These are phyloP conservation scores for Sechiopsis laciniata DNA, from an alignment of 306 rosid genomes.

Conservation along the genomic window DNA sequence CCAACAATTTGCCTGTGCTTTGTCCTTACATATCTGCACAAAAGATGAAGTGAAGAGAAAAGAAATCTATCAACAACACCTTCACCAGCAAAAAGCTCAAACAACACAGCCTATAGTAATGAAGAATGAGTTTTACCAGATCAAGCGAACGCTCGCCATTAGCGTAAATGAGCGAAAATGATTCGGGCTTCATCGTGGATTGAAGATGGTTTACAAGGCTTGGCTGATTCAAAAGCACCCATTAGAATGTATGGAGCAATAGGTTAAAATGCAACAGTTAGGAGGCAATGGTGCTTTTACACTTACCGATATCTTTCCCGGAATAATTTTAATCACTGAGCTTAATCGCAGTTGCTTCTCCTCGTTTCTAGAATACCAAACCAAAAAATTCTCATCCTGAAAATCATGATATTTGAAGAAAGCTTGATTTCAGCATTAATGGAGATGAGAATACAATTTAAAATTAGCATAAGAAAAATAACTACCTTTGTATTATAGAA, in stretches of 20 bases:
- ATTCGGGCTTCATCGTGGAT: slow-evolving; percentile 52
- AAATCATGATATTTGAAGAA: slow-evolving; percentile 21
- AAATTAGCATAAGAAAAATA: background rate
- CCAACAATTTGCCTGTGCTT: slow-evolving; percentile 73
- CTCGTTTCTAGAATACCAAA: slow-evolving; percentile 69
- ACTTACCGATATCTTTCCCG: slow-evolving; percentile 65
- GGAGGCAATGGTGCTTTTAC: slow-evolving; percentile 18
- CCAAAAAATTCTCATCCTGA: slow-evolving; percentile 77
- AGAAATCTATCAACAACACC: slow-evolving; percentile 19
- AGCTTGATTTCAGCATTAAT: background rate
- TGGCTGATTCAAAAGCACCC: slow-evolving; percentile 40
- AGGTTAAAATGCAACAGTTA: slow-evolving; percentile 6
- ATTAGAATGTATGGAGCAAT: slow-evolving; percentile 28
- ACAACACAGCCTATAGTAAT: background rate
- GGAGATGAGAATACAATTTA: background rate
- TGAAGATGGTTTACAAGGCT: slow-evolving; percentile 50
- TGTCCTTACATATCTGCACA: slow-evolving; percentile 73
- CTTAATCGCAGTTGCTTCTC: slow-evolving; percentile 69
- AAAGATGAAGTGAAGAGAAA: slow-evolving; percentile 11
- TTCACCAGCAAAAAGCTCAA: slow-evolving; percentile 8
- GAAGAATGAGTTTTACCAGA: slow-evolving; percentile 46
- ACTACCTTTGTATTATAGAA: background rate
- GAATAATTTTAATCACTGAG: slow-evolving; percentile 48
- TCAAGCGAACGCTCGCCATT: slow-evolving; percentile 71
- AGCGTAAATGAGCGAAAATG: slow-evolving; percentile 63